These are phyloP conservation scores for Colletotrichum sublineola DNA, from an alignment of 2,329 filamentous ascomycete species.

Conservation along the genomic window DNA sequence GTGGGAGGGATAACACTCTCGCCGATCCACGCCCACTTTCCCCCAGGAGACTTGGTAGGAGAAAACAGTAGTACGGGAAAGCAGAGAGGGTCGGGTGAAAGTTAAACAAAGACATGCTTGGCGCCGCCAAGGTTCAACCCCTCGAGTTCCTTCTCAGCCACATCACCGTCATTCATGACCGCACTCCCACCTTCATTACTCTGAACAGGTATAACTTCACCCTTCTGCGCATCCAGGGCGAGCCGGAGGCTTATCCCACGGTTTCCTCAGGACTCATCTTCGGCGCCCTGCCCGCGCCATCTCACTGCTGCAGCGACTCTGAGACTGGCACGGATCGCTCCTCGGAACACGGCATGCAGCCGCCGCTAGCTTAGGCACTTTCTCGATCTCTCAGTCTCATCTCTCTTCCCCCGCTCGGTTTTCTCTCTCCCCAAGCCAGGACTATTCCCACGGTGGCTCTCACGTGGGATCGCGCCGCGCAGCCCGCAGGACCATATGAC, in stretches of 20 bases:
- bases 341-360: constrained; percentile 39
- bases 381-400: constrained; percentile 11
- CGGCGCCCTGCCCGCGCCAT: constrained; percentile 27
- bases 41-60: background rate
- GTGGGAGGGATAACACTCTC: constrained; percentile 2
- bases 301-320: constrained; percentile 33
- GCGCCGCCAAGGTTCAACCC: constrained; percentile 21
- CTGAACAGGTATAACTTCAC: background rate
- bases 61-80: background rate
- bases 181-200: background rate
- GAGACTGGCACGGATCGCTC: constrained; percentile 41
- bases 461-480: constrained; percentile 38
- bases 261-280: constrained; percentile 35
- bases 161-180: background rate
- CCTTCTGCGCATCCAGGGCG: background rate
- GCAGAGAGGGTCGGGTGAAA: background rate
- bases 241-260: constrained; percentile 5
- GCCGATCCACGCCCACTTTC: constrained; percentile 20
- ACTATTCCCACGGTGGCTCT: constrained; percentile 28
- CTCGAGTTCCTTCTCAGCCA: constrained; percentile 20
- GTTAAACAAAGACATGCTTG: constrained; percentile 13
- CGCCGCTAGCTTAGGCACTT: constrained; percentile 36
- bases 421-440: constrained; percentile 15
- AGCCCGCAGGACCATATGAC: constrained; percentile 39
- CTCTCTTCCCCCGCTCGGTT: constrained; percentile 31